phyloP scores from a whole-genome alignment of 306 rosid genomes.

The Gillenia trifoliata region DNA sequence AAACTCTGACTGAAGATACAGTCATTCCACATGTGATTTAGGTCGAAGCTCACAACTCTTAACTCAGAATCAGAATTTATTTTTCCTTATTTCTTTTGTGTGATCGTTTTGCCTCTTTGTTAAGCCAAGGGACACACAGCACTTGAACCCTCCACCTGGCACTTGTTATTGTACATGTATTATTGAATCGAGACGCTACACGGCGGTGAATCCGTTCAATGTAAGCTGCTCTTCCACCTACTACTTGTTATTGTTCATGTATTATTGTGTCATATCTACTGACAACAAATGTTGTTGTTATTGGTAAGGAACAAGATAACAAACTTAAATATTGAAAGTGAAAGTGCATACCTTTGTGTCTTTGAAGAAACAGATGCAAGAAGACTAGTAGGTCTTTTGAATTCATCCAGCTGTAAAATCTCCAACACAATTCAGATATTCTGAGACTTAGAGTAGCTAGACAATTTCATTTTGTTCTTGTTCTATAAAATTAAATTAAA shows the following conservation, averaged over 20 bases:
- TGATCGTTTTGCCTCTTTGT: not conserved
- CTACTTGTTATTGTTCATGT: not conserved
- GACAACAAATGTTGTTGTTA: not conserved
- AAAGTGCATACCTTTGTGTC: not conserved
- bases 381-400: slow-evolving; percentile 1
- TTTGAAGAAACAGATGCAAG: not conserved
- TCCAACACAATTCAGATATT: not conserved
- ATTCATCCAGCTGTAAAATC: not conserved
- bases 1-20: not conserved
- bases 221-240: too few species aligned
- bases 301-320: not conserved
- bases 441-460: too few species aligned
- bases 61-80: too few species aligned
- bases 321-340: not conserved
- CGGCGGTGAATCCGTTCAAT: too few species aligned
- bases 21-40: not conserved
- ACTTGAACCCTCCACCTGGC: not conserved
- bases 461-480: not conserved
- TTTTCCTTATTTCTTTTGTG: not conserved
- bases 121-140: not conserved
- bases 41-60: not conserved
- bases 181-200: too few species aligned
- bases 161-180: not conserved
- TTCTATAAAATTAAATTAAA: not conserved
- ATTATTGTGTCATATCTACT: too few species aligned